Evolutionary conservation across 2,329 filamentous ascomycete species (phyloP).

Genomic region (Coniochaeta sp.): DNA sequence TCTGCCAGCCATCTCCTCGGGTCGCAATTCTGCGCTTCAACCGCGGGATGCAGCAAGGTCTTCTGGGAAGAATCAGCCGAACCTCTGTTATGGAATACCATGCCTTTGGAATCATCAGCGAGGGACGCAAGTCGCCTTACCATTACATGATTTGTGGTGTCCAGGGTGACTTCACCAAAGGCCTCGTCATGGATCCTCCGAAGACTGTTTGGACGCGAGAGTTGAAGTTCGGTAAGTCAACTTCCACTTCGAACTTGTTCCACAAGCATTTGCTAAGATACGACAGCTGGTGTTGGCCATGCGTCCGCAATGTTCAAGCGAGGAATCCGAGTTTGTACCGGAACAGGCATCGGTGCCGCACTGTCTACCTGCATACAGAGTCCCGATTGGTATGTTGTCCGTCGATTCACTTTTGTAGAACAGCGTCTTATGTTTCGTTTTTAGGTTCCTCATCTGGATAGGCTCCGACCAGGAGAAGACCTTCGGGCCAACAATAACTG

Average conservation of each 20-base stretch:
- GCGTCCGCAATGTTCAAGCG: conserved; percentile 34
- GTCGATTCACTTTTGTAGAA: background rate
- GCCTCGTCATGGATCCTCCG: conserved; percentile 29
- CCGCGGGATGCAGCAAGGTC: conserved; percentile 33
- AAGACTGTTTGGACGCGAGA: conserved; percentile 32
- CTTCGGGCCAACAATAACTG: conserved; percentile 30
- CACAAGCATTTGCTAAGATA: conserved; percentile 4
- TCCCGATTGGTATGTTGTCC: conserved; percentile 23
- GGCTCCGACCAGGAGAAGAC: conserved; percentile 33
- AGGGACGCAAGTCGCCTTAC: conserved; percentile 24
- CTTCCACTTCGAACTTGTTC: background rate
- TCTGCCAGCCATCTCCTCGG: conserved; percentile 29
- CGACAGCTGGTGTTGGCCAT: conserved; percentile 31
- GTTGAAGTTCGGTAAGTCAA: conserved; percentile 29
- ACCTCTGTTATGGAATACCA: conserved; percentile 36
- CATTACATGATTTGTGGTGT: conserved; percentile 37
- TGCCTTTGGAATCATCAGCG: conserved; percentile 33
- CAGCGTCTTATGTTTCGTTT: background rate
- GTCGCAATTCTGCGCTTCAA: conserved; percentile 31
- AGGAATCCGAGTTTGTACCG: conserved; percentile 32
- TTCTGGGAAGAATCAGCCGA: conserved; percentile 31
- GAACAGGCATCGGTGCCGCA: conserved; percentile 32
- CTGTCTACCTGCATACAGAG: conserved; percentile 34
- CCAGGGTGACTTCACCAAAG: conserved; percentile 32
- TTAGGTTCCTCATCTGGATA: conserved; percentile 35